A percentile compares a stretch with the other conserved stretches of the same genome.
phyloP scores from a whole-genome alignment of 208 protist species.

The Tritrichomonas musculus region DNA sequence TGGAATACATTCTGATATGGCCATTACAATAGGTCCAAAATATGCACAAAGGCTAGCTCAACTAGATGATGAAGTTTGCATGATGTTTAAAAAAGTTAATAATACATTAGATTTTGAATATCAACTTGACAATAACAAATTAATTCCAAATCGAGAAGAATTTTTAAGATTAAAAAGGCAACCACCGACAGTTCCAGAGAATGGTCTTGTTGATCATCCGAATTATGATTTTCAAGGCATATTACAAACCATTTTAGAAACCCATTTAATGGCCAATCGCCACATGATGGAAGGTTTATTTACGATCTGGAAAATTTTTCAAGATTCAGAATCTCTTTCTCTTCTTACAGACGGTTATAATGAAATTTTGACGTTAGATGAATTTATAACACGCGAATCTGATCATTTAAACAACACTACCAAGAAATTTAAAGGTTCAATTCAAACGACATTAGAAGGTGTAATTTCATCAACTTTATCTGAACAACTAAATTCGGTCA shows the following conservation, averaged over 20 bases:
- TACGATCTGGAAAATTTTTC: constrained; percentile 21
- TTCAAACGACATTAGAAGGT: background rate
- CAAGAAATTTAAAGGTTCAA: background rate
- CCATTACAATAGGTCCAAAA: background rate
- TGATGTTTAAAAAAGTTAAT: background rate
- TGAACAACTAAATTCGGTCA: background rate
- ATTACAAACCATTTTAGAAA: background rate
- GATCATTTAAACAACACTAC: background rate
- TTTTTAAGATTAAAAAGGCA: background rate
- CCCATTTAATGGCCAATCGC: background rate
- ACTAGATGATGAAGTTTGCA: background rate
- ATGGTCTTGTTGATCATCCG: background rate
- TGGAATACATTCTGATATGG: background rate
- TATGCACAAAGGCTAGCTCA: background rate
- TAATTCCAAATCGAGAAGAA: constrained; percentile 20
- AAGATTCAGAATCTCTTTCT: background rate
- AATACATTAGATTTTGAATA: constrained; percentile 1
- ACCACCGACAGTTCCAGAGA: background rate
- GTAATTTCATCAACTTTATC: background rate
- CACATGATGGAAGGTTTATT: background rate
- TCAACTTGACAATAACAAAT: background rate
- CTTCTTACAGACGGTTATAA: background rate
- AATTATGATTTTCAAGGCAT: background rate
- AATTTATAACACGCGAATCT: background rate
- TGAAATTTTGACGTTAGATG: background rate